Base-by-base conservation (phyloP, 306 rosid genomes). In the Sechiopsis laciniata region DNA sequence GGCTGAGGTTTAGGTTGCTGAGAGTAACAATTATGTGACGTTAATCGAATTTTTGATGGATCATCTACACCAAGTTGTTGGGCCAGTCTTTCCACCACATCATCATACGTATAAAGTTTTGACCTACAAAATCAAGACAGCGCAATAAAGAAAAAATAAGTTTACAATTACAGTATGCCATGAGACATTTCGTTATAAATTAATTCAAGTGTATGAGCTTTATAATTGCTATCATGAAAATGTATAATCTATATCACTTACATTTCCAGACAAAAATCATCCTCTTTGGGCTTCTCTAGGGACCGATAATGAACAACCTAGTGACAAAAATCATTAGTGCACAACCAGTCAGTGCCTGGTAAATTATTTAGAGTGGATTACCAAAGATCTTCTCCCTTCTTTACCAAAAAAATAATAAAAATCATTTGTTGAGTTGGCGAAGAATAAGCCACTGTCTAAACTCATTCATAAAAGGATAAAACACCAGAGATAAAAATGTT, bases 1-100 rank as follows among this genome's bases (percentile, higher is more conserved):
- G 97, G 90, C 76, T 91, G 97, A 17, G 96, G 97, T 76, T 88
- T 91, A 35, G 97, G 97, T 80, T 89, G 96, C 66, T 91, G 97
- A 73, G 97, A 91, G 82, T 91, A 91, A 78, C 94, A 91, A 80
- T 89, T 89, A 77, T 91, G 97, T 1, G 97, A 87, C 13, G 96
- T 91, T 10, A 91, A 91, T 80, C 97, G 88, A 42, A 91, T 74
- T 82, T 88, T 89, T 76, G 94, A 85, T 51, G 94, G 91, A 80
- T 89, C 96, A 7, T 86, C 94, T 85, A 88, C 79, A 63, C 94
- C 90, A 80, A 91, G 91, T 80, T 88, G 88, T 20, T 80, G 90
- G 48, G 97, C 97, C 55, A 91, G 82, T 83, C 82, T 84, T 78
- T 89, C 94, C 71, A 89, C 97, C 71, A 91, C 96, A 62, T 91